Evolutionary conservation across 805 yeast genomes (phyloP).

Genomic region (Yamadazyma paraphyllophila): DNA sequence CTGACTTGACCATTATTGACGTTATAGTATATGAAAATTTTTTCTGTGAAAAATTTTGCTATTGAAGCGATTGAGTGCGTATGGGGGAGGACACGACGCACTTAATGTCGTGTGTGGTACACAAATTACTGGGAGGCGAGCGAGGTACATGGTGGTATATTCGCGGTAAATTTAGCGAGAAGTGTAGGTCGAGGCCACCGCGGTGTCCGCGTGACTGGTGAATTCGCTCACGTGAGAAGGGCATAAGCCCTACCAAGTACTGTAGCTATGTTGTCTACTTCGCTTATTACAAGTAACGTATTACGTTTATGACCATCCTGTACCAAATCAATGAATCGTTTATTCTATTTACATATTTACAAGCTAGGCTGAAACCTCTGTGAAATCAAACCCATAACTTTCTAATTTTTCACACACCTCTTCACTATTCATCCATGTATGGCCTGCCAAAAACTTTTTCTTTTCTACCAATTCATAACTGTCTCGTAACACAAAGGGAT

Average conservation of each 20-base stretch:
- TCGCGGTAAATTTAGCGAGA: not conserved
- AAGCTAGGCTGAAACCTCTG: conserved; percentile 15
- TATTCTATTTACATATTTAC: conserved; percentile 5
- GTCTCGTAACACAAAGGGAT: conserved; percentile 46
- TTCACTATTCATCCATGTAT: conserved; percentile 43
- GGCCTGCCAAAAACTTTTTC: conserved; percentile 45
- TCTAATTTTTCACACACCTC: conserved; percentile 53
- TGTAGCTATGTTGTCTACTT: not conserved
- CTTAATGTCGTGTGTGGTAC: not conserved
- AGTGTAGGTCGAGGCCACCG: not conserved
- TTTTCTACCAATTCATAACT: conserved; percentile 44
- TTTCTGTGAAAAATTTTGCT: conserved; percentile 9
- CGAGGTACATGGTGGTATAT: not conserved
- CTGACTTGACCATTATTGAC: conserved; percentile 60
- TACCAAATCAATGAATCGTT: not conserved
- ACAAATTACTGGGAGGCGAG: not conserved
- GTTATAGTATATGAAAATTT: conserved; percentile 9
- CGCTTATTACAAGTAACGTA: too few species aligned
- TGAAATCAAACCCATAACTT: conserved; percentile 38
- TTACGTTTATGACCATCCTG: not conserved
- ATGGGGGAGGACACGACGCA: conserved; percentile 6
- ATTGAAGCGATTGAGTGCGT: not conserved
- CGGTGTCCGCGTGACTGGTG: not conserved
- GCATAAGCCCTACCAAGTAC: conserved; percentile 4
- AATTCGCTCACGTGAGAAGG: conserved; percentile 5